Evolutionary conservation across 305 asterid genomes (phyloP).

Genomic region (Fraxinus ornus): DNA sequence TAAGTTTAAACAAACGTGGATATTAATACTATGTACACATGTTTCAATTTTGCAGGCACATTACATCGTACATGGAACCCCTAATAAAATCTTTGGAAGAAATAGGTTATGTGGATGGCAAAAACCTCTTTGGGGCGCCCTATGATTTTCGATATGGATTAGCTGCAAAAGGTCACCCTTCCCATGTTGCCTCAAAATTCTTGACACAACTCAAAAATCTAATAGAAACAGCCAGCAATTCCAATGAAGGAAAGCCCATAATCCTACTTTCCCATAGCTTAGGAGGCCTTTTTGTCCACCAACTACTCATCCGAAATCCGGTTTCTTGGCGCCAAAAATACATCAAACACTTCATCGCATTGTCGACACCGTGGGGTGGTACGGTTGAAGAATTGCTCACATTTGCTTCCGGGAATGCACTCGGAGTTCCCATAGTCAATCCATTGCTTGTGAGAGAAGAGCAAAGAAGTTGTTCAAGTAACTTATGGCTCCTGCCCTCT

Average conservation of each 20-base stretch:
- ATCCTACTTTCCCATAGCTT: slow-evolving; percentile 76
- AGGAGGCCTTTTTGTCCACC: slow-evolving; percentile 66
- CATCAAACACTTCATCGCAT: slow-evolving; percentile 68
- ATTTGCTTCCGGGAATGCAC: slow-evolving; percentile 65
- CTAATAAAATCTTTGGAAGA: slow-evolving; percentile 53
- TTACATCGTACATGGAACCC: slow-evolving; percentile 72
- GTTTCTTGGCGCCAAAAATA: slow-evolving; percentile 50
- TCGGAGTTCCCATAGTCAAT: slow-evolving; percentile 71
- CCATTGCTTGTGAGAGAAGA: slow-evolving; percentile 65
- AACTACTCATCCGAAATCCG: slow-evolving; percentile 52
- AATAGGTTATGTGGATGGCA: slow-evolving; percentile 61
- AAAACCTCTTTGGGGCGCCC: slow-evolving; percentile 77
- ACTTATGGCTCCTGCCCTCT: slow-evolving; percentile 77
- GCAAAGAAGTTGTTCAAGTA: slow-evolving; percentile 70
- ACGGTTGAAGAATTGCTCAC: slow-evolving; percentile 65
- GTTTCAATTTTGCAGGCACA: slow-evolving; percentile 38
- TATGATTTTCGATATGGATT: slow-evolving; percentile 82
- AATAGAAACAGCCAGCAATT: slow-evolving; percentile 50
- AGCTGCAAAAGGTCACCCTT: slow-evolving; percentile 66
- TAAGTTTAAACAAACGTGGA: not conserved
- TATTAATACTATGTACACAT: not conserved
- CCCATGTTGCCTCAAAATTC: slow-evolving; percentile 49
- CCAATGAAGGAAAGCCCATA: slow-evolving; percentile 54
- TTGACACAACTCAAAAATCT: slow-evolving; percentile 50
- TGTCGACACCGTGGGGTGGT: slow-evolving; percentile 94